Base-by-base conservation (phyloP, 2,329 filamentous ascomycete species). In the Pestalotiopsis fici region DNA sequence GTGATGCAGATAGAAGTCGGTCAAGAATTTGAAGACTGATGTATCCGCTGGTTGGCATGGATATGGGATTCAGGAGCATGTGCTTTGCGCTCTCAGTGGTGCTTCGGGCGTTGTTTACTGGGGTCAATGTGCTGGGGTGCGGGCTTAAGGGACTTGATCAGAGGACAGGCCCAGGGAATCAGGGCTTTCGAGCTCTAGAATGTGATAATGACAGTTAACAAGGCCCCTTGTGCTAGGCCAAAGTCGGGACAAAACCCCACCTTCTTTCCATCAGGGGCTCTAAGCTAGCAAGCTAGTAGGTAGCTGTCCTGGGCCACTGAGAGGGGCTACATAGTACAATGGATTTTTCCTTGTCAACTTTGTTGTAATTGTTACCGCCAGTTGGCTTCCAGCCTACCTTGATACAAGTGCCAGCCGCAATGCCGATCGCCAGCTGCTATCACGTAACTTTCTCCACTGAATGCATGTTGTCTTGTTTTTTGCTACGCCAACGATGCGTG, bases 141-240 rank as follows among this genome's bases (percentile, higher is more conserved):
- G 27, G 57, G 27, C 23, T 57, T 60, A 13, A 60, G 57, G 27
- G 57, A 60, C 57, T 21, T 31, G 27, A 35, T 60, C n/a, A 60
- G 25, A 37, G 57, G 25, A 60, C 25, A 60, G 13, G n/a, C 37
- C 31, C 57, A 60, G 57, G 57, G 57, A 60, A 31, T 60, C 57
- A 60, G 57, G 57, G 57, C 25, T 31, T 60, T 31, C 57, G 13
- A 60, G 31, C 28, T 27, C 57, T 60, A 37, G 27, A 31, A 60
- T 27, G 57, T 37, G 57, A 37, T 60, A 60, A 60, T 60, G 57
- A 60, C 57, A 60, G 57, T 15, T 60, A 31, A 60, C 57, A 60
- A 60, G 57, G 57, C 57, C 57, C 57, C 28, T 35, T 60, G 18
- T 31, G 57, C 43, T 50, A 50, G 43, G 18, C 43, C 43, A 50